Percentiles rank a stretch among this genome's conserved stretches.
Conservation (phyloP, 148 eudicot species). For the Limonium bicolor region DNA sequence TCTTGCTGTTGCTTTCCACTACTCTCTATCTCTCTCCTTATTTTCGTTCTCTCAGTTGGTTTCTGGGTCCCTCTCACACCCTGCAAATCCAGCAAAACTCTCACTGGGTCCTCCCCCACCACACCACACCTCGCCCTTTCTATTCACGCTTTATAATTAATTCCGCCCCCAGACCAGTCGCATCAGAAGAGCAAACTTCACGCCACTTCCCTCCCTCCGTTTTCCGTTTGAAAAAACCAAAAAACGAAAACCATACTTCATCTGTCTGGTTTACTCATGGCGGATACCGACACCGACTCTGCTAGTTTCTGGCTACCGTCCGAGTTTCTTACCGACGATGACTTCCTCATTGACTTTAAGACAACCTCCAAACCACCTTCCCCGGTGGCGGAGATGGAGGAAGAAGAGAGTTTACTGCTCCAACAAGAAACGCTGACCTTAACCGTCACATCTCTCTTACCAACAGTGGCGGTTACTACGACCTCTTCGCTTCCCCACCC, state of each 20-base stretch:
- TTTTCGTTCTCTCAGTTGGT: neutral
- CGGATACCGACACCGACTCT: constrained; percentile 9
- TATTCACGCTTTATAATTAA: no score
- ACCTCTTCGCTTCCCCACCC: constrained; percentile 4
- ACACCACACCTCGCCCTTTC: no score
- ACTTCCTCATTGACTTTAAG: constrained; percentile 13
- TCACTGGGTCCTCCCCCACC: neutral
- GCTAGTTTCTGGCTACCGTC: constrained; percentile 66
- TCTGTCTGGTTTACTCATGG: constrained; percentile 7
- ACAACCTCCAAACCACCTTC: neutral
- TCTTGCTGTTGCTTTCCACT: no score
- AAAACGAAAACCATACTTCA: no score
- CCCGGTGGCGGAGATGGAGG: no score
- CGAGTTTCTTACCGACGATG: constrained; percentile 47
- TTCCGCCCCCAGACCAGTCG: no score
- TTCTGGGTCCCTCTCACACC: constrained; percentile 2
- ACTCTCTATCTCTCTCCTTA: neutral
- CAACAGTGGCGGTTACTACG: neutral
- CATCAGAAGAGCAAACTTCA: neutral
- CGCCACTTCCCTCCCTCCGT: neutral
- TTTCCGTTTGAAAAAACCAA: no score
- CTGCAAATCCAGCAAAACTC: constrained; percentile 1
- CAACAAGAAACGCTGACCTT: no score
- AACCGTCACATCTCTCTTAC: constrained; percentile 1
- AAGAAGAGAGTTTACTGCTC: no score